A percentile compares a stretch with the other conserved stretches of the same genome.
Evolutionary conservation across 1,284 basidiomycete species (phyloP).

Genomic region (Puccinia polysora): DNA sequence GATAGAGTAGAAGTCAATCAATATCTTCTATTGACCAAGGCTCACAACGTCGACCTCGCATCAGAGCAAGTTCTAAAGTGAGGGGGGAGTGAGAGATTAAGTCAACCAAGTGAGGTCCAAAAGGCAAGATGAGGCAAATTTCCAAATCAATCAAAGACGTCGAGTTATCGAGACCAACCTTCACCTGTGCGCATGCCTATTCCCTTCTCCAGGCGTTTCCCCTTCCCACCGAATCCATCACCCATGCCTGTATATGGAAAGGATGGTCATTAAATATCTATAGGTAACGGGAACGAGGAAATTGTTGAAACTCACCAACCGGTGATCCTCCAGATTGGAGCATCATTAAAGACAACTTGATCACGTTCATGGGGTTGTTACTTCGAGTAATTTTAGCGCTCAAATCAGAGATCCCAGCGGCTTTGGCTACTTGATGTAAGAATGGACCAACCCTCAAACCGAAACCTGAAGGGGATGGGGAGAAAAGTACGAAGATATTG

Average conservation of each 20-base stretch:
- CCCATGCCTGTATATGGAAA: constrained; percentile 49
- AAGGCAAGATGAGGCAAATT: background rate
- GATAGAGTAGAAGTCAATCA: background rate
- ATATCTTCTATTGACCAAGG: constrained; percentile 19
- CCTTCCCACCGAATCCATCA: constrained; percentile 50
- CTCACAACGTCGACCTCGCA: constrained; percentile 34
- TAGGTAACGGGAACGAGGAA: background rate
- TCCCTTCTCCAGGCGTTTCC: constrained; percentile 51
- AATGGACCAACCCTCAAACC: constrained; percentile 52
- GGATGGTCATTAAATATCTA: background rate
- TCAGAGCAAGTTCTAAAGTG: constrained; percentile 30
- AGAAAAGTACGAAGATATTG: background rate
- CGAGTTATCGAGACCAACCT: constrained; percentile 19
- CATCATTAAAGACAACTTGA: constrained; percentile 51
- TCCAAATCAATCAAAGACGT: background rate
- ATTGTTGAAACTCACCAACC: constrained; percentile 15
- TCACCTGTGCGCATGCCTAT: constrained; percentile 48
- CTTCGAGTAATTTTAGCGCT: constrained; percentile 52
- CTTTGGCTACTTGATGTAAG: constrained; percentile 52
- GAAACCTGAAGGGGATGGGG: constrained; percentile 47
- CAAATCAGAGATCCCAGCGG: constrained; percentile 51
- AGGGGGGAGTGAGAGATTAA: too few relatives aligned
- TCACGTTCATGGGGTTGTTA: constrained; percentile 52
- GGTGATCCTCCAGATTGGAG: constrained; percentile 46
- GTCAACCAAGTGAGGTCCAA: background rate